Percentiles rank a stretch among this genome's conserved stretches.
Evolutionary conservation across 208 protist species (phyloP).

Genomic region (Phytomonas serpens): DNA sequence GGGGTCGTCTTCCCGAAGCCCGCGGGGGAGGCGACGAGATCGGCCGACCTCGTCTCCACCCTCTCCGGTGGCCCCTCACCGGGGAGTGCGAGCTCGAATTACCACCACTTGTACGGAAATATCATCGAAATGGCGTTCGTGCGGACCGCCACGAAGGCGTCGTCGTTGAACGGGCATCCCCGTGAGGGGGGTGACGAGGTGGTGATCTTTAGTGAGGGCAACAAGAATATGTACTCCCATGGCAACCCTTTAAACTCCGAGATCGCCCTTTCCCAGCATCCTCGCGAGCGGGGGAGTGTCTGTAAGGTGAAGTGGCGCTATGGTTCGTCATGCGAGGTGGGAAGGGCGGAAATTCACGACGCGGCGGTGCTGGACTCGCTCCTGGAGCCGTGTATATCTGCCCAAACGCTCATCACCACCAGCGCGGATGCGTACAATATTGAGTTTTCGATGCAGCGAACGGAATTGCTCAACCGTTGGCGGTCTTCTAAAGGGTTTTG

Average conservation of each 20-base stretch:
- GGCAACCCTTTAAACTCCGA: background rate
- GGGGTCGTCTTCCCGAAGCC: background rate
- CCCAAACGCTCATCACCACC: constrained; percentile 9
- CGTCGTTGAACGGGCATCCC: background rate
- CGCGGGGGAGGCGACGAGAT: background rate
- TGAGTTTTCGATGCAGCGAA: constrained; percentile 35
- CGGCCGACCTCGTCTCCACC: background rate
- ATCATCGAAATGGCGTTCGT: background rate
- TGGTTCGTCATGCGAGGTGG: background rate
- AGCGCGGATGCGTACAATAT: constrained; percentile 32
- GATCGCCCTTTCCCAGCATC: background rate
- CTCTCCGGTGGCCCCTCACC: background rate
- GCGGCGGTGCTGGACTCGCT: background rate
- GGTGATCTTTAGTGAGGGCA: background rate
- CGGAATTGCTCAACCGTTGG: constrained; percentile 25
- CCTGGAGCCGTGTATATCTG: background rate
- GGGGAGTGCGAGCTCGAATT: background rate
- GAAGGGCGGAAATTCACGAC: background rate
- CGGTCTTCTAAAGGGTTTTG: constrained; percentile 1
- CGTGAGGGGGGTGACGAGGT: background rate
- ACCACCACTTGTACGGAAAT: background rate
- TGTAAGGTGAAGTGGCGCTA: background rate
- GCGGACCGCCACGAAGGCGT: background rate
- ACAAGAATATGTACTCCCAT: background rate
- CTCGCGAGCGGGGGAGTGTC: background rate